phyloP scores from a whole-genome alignment of 2,329 filamentous ascomycete species.

The Neophaeococcomyces aloes region DNA sequence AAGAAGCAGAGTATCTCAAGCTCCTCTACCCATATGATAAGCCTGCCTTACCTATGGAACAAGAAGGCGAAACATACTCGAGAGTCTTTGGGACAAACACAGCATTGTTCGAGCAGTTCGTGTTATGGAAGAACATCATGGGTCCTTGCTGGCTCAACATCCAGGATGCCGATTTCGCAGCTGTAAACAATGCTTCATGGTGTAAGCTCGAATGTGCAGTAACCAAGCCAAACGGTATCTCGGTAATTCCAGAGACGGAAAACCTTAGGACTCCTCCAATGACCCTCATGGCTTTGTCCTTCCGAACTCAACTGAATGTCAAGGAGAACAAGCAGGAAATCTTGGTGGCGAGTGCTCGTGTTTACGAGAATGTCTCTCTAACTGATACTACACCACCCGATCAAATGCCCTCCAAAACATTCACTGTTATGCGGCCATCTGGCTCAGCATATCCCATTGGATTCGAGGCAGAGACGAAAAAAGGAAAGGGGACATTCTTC shows the following conservation, averaged over 20 bases:
- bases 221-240: constrained; percentile 65
- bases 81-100: constrained; percentile 91
- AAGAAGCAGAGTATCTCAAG: constrained; percentile 84
- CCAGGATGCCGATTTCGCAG: constrained; percentile 68
- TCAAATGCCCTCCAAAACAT: constrained; percentile 77
- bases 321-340: constrained; percentile 97
- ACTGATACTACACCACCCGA: constrained; percentile 82
- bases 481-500: constrained; percentile 64
- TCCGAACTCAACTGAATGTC: constrained; percentile 78
- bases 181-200: constrained; percentile 86
- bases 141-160: constrained; percentile 96
- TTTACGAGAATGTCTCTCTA: constrained; percentile 83
- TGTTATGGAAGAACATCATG: constrained; percentile 98
- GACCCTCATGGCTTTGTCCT: constrained; percentile 88
- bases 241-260: constrained; percentile 63
- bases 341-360: constrained; percentile 75
- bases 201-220: constrained; percentile 89
- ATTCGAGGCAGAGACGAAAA: constrained; percentile 59
- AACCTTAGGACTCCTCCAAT: constrained; percentile 73
- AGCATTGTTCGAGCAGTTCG: constrained; percentile 91
- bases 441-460: constrained; percentile 70
- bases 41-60: constrained; percentile 57
- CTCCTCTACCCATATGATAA: constrained; percentile 92
- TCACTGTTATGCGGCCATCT: constrained; percentile 79
- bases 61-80: constrained; percentile 78